Base-by-base conservation (phyloP, 768 basidiomycete species). In the Mycena polygramma region DNA sequence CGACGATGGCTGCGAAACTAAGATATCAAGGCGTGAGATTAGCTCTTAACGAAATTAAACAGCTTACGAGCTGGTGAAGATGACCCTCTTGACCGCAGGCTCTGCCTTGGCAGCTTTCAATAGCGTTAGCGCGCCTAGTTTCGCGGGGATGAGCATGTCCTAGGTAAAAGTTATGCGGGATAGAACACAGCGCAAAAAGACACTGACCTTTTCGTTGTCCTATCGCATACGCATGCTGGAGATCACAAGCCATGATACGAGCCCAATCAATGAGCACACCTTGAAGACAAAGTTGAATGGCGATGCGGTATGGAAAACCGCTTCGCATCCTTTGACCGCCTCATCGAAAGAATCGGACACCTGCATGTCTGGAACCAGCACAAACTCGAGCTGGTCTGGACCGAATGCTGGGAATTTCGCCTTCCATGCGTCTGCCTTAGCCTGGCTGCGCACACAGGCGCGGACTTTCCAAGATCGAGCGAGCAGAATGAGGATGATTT, bases 391-490 rank as follows among this genome's bases (percentile, higher is more conserved):
- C n/a, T 66, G 65, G 5, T 66, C 57, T 20, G 49, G 15, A 30
- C 30, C 45, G 19, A 59, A 66, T 24, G 19, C 30, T 2, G 65
- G 65, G 39, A 52, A 66, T 57, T 66, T 66, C 20, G 65, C 57
- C 20, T 51, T 51, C 65, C 65, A 66, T 41, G 65, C 57, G 8
- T 55, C 66, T 36, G 52, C 66, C 57, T 61, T 60, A 30, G 58
- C 52, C 22, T 20, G 22, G 35, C 22, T 68, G 41, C 66, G 66
- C 11, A 61, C 66, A 36, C 59, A 68, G 3, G 58, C 66, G 49
- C 58, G 66, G 45, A 68, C 66, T 39, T 61, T 68, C 66, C 66
- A 68, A 43, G 66, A 68, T 8, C 66, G 58, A 35, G 35, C 53
- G n/a, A 68, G 59, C 17, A 68, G 35, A 7, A 68, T 1, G 49